Percentiles rank a stretch among this genome's conserved stretches.
phyloP scores from a whole-genome alignment of 1,284 basidiomycete genomes.

The Neotropicomus parvogracilis region DNA sequence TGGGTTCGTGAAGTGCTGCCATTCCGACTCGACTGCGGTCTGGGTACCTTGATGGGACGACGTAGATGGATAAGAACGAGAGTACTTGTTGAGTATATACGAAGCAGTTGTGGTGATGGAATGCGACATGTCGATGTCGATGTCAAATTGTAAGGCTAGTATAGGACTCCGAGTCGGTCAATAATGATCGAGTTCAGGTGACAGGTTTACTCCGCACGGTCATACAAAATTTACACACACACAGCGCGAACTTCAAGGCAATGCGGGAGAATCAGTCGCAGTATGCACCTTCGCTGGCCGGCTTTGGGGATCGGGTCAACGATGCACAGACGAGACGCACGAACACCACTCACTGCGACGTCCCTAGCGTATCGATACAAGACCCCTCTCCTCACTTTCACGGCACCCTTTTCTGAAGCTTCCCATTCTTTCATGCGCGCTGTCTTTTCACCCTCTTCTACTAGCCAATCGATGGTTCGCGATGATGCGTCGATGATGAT shows the following conservation, averaged over 20 bases:
- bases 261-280: slow-evolving; percentile 50
- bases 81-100: slow-evolving; percentile 62
- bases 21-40: slow-evolving; percentile 43
- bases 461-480: slow-evolving; percentile 78
- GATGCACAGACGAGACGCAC: neutral
- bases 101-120: slow-evolving; percentile 56
- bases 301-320: slow-evolving; percentile 40
- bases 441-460: slow-evolving; percentile 77
- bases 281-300: slow-evolving; percentile 75
- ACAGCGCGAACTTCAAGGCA: slow-evolving; percentile 3
- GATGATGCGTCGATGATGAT: slow-evolving; percentile 79
- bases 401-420: slow-evolving; percentile 52
- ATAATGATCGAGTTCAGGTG: too few species aligned
- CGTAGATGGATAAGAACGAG: slow-evolving; percentile 50
- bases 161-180: too few species aligned
- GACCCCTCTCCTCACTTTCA: slow-evolving; percentile 72
- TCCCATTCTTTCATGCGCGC: slow-evolving; percentile 74
- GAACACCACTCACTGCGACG: slow-evolving; percentile 59
- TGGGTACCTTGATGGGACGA: slow-evolving; percentile 19
- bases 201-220: too few species aligned
- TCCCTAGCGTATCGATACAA: slow-evolving; percentile 75
- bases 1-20: slow-evolving; percentile 76
- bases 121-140: slow-evolving; percentile 43
- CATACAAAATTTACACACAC: slow-evolving; percentile 2
- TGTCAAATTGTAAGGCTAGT: too few species aligned